Conservation (phyloP, 2,329 filamentous ascomycete species). For the Colletotrichum siamense region DNA sequence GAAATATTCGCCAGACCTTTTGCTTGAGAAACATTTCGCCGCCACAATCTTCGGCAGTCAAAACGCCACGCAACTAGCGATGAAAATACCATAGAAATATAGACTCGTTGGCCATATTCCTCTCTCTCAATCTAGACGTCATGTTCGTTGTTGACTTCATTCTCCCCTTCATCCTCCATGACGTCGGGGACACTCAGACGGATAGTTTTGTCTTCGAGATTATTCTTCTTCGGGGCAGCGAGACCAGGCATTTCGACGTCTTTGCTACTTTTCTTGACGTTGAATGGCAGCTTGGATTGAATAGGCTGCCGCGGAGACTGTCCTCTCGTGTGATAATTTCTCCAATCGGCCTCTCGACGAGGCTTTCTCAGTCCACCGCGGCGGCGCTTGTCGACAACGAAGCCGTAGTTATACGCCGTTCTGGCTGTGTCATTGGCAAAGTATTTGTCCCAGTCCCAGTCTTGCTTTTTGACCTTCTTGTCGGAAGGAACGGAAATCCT, state of each 20-base stretch:
- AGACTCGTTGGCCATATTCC: accelerated
- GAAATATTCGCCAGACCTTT: neutral
- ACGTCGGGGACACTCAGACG: neutral
- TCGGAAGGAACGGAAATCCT: neutral
- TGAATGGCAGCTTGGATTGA: neutral
- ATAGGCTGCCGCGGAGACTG: neutral
- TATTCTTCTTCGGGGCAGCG: neutral
- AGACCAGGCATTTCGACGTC: neutral
- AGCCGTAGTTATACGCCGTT: neutral
- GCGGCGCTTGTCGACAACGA: neutral
- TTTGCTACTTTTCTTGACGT: neutral
- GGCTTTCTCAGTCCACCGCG: neutral
- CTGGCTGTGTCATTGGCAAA: neutral
- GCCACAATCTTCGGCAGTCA: neutral
- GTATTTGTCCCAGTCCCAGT: neutral
- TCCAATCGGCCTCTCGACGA: neutral
- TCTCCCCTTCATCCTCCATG: neutral
- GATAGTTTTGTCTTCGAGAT: accelerated
- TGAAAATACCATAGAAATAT: neutral
- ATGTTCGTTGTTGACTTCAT: neutral
- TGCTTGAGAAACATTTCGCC: accelerated
- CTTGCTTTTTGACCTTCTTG: neutral
- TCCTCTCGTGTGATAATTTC: neutral
- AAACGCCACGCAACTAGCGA: neutral
- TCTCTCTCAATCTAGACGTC: neutral